Percentiles rank a stretch among this genome's conserved stretches.
phyloP scores from a whole-genome alignment of 2,329 filamentous ascomycete genomes.

The Exophiala aquamarina region DNA sequence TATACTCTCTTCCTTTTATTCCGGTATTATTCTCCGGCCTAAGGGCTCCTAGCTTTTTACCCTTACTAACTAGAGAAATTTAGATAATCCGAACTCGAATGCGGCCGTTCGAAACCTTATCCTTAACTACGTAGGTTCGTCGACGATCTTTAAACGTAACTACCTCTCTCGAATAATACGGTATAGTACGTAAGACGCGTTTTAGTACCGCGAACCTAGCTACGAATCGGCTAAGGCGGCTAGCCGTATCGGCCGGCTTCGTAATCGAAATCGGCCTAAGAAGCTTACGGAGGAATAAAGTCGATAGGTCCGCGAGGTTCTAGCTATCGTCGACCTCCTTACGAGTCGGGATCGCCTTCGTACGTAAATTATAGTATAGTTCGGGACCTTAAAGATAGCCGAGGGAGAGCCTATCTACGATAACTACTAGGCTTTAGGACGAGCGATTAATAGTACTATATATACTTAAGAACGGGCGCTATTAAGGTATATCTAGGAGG shows the following conservation, averaged over 20 bases:
- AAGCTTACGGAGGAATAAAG: conserved; percentile 4
- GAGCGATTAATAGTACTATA: conserved; percentile 5
- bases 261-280: conserved; percentile 5
- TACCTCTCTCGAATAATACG: conserved; percentile 7
- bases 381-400: conserved; percentile 1
- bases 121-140: conserved; percentile 4
- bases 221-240: conserved; percentile 1
- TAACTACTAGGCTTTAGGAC: conserved; percentile 2
- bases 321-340: conserved; percentile 1
- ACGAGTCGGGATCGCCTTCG: conserved; percentile 6
- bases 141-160: conserved; percentile 7
- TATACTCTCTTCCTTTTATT: conserved; percentile 2
- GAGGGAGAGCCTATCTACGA: conserved; percentile 4
- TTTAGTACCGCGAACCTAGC: conserved; percentile 4
- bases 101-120: conserved; percentile 1
- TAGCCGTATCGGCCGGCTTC: conserved; percentile 5
- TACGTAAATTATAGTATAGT: conserved; percentile 1
- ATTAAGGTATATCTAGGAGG: conserved; percentile 3
- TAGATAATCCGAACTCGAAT: conserved; percentile 7
- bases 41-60: background rate
- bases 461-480: conserved; percentile 3
- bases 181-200: conserved; percentile 5
- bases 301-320: conserved; percentile 1
- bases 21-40: background rate
- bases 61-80: background rate